A percentile compares a stretch with the other conserved stretches of the same genome.
Evolutionary conservation across 495 filamentous ascomycete species (phyloP).

Genomic region (Cryomyces minteri): DNA sequence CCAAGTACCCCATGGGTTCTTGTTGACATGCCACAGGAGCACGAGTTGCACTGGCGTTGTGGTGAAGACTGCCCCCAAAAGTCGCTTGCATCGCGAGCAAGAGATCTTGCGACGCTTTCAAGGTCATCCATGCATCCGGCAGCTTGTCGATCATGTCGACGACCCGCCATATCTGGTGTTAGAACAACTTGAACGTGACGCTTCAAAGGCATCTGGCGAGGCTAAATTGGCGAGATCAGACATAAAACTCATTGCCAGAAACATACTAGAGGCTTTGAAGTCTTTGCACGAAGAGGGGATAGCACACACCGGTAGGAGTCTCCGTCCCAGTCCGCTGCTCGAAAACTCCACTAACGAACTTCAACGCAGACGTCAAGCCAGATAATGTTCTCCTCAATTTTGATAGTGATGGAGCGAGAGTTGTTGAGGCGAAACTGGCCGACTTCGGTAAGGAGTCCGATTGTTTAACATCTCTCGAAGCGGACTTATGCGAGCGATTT

Average conservation of each 20-base stretch:
- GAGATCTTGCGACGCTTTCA: not conserved
- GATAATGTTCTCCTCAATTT: not conserved
- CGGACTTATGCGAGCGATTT: no score
- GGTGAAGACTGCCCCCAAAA: not conserved
- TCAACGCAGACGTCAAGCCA: not conserved
- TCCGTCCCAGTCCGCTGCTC: no score
- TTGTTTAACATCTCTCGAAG: no score
- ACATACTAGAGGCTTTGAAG: not conserved
- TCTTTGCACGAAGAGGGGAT: not conserved
- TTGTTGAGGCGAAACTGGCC: not conserved
- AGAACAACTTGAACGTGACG: not conserved
- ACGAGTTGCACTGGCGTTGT: not conserved
- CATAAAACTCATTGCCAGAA: not conserved
- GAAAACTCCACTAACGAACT: not conserved
- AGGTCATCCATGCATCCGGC: not conserved
- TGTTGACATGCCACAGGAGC: constrained; percentile 6
- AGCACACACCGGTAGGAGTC: not conserved
- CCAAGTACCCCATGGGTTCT: constrained; percentile 13
- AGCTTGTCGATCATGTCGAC: not conserved
- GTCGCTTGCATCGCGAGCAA: not conserved
- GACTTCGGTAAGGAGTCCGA: not conserved
- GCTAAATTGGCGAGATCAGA: not conserved
- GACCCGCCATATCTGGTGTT: not conserved
- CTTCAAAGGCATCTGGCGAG: not conserved
- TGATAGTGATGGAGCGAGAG: not conserved